A percentile compares a stretch with the other conserved stretches of the same genome.
Evolutionary conservation across 2,329 filamentous ascomycete genomes (phyloP).

Genomic region (Alternaria sp.): DNA sequence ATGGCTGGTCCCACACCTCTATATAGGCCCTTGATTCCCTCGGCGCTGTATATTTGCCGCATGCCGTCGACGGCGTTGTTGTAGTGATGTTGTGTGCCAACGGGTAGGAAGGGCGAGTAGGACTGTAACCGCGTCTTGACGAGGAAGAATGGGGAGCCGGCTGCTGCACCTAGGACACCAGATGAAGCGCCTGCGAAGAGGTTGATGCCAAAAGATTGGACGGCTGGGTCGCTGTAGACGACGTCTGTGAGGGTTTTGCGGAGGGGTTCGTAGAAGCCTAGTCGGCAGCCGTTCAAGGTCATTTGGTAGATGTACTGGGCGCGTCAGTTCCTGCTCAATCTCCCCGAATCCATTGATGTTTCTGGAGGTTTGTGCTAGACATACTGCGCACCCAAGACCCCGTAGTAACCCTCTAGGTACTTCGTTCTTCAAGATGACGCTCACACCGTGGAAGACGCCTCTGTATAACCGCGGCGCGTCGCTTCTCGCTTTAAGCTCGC

Average conservation of each 20-base stretch:
- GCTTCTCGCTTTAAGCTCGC: constrained; percentile 87
- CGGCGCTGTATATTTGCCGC: constrained; percentile 75
- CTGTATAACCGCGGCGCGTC: constrained; percentile 88
- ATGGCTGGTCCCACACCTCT: constrained; percentile 91
- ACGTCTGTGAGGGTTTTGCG: constrained; percentile 74
- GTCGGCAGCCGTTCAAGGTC: constrained; percentile 91
- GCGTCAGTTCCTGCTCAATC: constrained; percentile 20
- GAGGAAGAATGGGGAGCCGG: constrained; percentile 95
- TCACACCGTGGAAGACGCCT: constrained; percentile 89
- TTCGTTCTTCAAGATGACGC: constrained; percentile 90
- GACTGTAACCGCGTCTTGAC: constrained; percentile 97
- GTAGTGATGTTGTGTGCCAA: constrained; percentile 97
- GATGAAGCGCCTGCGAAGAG: constrained; percentile 90
- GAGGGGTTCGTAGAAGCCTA: constrained; percentile 97
- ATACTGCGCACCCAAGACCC: constrained; percentile 82
- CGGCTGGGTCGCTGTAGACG: constrained; percentile 74
- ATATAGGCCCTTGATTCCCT: constrained; percentile 85
- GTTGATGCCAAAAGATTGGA: constrained; percentile 88
- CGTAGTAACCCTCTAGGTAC: constrained; percentile 85
- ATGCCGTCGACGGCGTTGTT: constrained; percentile 85
- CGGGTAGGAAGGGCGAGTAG: constrained; percentile 88
- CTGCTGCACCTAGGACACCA: constrained; percentile 89
- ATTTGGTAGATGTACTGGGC: constrained; percentile 89
- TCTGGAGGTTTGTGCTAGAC: background rate
- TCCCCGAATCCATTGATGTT: background rate